Conservation (phyloP, 306 rosid genomes). For the Vicia faba region DNA sequence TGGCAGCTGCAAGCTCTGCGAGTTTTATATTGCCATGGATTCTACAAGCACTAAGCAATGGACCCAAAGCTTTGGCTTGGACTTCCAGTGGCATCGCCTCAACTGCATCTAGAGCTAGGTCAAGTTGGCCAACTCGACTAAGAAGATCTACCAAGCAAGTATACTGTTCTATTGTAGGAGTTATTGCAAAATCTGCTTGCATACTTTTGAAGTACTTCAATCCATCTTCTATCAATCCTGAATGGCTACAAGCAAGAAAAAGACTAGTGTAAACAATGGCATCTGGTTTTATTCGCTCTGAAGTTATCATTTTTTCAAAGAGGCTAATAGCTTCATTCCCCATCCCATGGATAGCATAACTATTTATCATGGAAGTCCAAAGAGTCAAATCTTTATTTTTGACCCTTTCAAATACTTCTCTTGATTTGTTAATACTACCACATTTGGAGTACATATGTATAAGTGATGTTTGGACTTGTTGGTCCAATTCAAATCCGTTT, state of each 20-base stretch:
- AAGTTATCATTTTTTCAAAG: conserved; percentile 5
- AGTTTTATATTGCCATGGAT: conserved; percentile 41
- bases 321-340: conserved; percentile 57
- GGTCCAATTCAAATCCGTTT: background rate
- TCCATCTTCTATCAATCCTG: conserved; percentile 48
- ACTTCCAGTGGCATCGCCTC: conserved; percentile 56
- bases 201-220: conserved; percentile 57
- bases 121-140: conserved; percentile 60
- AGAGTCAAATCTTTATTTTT: conserved; percentile 59
- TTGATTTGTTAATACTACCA: conserved; percentile 55
- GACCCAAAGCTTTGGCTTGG: conserved; percentile 58
- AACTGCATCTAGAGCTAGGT: conserved; percentile 58
- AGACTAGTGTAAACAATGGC: conserved; percentile 59
- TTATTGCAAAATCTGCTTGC: conserved; percentile 57
- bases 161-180: conserved; percentile 60
- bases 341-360: conserved; percentile 65
- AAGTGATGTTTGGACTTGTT: conserved; percentile 63
- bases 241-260: conserved; percentile 72
- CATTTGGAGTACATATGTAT: conserved; percentile 77
- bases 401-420: conserved; percentile 54
- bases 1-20: conserved; percentile 31
- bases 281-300: conserved; percentile 49
- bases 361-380: conserved; percentile 69
- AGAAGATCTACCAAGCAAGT: conserved; percentile 73
- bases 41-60: conserved; percentile 72